Conservation (phyloP, 2,329 filamentous ascomycete genomes). For the Pseudopithomyces chartarum region DNA sequence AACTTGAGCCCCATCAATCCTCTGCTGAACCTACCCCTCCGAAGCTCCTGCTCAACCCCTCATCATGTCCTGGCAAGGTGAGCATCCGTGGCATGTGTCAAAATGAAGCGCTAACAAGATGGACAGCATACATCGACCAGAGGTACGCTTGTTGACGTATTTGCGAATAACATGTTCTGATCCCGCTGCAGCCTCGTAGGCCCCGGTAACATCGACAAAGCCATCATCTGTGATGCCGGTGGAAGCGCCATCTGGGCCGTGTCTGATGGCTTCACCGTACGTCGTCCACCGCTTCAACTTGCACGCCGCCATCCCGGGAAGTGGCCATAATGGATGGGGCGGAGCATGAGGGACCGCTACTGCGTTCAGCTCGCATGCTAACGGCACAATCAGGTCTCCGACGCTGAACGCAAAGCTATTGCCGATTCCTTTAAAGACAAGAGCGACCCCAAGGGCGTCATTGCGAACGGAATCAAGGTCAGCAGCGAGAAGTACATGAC, state of each 20-base stretch:
- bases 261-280: slow-evolving; percentile 85
- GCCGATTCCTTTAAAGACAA: slow-evolving; percentile 59
- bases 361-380: background rate
- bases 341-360: background rate
- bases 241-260: slow-evolving; percentile 71
- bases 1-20: slow-evolving; percentile 12
- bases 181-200: slow-evolving; percentile 45
- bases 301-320: slow-evolving; percentile 5
- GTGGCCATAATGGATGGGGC: background rate
- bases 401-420: slow-evolving; percentile 61
- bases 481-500: slow-evolving; percentile 78
- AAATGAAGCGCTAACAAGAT: slow-evolving; percentile 25
- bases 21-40: slow-evolving; percentile 17
- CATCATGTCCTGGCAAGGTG: slow-evolving; percentile 52
- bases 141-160: slow-evolving; percentile 31
- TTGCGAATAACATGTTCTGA: slow-evolving; percentile 17
- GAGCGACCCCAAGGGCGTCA: slow-evolving; percentile 68
- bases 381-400: slow-evolving; percentile 50
- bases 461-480: slow-evolving; percentile 75
- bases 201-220: slow-evolving; percentile 53
- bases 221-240: slow-evolving; percentile 55
- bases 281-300: slow-evolving; percentile 38
- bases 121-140: slow-evolving; percentile 48
- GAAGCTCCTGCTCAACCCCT: slow-evolving; percentile 29
- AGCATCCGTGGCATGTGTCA: slow-evolving; percentile 23